These are phyloP conservation scores for Dryas octopetala DNA, from an alignment of 306 rosid genomes.

Conservation along the genomic window DNA sequence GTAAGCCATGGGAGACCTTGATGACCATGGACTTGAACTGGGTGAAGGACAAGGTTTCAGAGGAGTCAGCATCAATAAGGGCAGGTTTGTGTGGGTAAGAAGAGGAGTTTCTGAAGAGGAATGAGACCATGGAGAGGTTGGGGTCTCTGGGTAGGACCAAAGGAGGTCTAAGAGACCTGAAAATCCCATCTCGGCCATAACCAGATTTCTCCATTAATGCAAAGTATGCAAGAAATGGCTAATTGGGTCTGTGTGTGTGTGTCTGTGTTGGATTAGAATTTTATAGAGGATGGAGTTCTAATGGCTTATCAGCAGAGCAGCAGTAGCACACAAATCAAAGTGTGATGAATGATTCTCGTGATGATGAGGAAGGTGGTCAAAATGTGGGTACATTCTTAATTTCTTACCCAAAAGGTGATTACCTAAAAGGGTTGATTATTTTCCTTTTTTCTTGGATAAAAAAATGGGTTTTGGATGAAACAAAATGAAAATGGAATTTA, in stretches of 20 bases:
- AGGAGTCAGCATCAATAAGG: constrained; percentile 56
- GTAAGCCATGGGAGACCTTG: constrained; percentile 51
- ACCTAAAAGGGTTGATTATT: too few relatives aligned
- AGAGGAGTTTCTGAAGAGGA: constrained; percentile 50
- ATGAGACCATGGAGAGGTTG: constrained; percentile 55
- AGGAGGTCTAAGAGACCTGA: constrained; percentile 68
- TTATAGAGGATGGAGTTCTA: background rate
- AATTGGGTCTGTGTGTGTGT: background rate
- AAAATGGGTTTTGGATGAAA: too few relatives aligned
- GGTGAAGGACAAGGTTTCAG: constrained; percentile 43
- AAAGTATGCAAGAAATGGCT: background rate
- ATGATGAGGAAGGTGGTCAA: too few relatives aligned
- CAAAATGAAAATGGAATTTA: too few relatives aligned
- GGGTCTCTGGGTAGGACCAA: constrained; percentile 44
- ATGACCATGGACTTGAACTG: constrained; percentile 50
- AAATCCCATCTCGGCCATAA: constrained; percentile 68
- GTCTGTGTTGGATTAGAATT: background rate
- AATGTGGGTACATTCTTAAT: too few relatives aligned
- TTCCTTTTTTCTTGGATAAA: too few relatives aligned
- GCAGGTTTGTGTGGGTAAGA: constrained; percentile 59
- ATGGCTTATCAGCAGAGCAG: too few relatives aligned
- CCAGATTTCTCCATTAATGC: constrained; percentile 84
- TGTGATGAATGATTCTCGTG: background rate
- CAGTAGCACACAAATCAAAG: background rate
- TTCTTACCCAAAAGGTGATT: too few relatives aligned